Conservation (phyloP, 2,329 filamentous ascomycete species). For the Aspergillus sojae region DNA sequence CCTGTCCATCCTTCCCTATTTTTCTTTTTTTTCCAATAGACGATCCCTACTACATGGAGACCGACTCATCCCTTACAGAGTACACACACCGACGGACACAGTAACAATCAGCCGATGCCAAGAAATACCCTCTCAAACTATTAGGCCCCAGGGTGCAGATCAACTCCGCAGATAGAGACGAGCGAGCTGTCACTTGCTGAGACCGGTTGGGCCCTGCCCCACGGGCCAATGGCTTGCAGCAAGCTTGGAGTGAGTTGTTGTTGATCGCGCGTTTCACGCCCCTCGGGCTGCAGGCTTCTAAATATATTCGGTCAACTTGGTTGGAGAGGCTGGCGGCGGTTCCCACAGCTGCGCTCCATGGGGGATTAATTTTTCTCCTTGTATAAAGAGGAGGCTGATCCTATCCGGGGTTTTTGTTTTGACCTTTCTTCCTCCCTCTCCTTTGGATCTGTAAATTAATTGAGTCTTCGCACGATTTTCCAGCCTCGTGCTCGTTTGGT, state of each 20-base stretch:
- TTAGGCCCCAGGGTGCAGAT: background rate
- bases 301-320: background rate
- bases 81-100: background rate
- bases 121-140: background rate
- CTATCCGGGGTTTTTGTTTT: background rate
- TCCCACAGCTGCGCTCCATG: background rate
- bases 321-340: background rate
- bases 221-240: background rate
- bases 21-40: background rate
- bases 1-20: background rate
- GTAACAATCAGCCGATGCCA: constrained; percentile 1
- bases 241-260: background rate
- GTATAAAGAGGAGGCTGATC: background rate
- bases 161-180: background rate
- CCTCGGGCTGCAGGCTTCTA: background rate
- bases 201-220: background rate
- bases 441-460: background rate
- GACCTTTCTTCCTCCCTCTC: background rate
- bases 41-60: background rate
- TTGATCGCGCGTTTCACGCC: background rate
- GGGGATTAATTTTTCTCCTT: constrained; percentile 3
- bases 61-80: background rate
- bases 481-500: background rate
- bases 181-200: constrained; percentile 3
- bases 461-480: background rate